phyloP scores from a whole-genome alignment of 2,329 filamentous ascomycete genomes.

The Aspergillus fructus region DNA sequence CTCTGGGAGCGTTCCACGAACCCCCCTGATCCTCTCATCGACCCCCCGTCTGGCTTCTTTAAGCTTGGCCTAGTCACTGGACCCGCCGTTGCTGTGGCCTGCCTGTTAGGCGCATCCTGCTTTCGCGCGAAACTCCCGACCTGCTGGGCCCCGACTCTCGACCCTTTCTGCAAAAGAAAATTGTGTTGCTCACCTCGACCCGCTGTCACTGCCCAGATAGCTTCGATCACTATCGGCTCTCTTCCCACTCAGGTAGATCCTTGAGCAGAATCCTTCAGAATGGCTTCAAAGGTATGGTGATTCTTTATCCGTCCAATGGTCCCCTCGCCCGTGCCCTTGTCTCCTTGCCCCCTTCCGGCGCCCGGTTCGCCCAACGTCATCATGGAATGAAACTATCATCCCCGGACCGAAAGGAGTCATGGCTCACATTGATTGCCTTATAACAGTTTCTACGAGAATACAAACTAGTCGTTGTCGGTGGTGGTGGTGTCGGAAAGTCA shows the following conservation, averaged over 20 bases:
- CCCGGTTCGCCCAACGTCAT: conserved; percentile 4
- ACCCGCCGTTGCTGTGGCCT: conserved; percentile 29
- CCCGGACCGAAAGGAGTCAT: conserved; percentile 13
- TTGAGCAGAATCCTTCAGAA: conserved; percentile 19
- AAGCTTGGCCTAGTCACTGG: conserved; percentile 30
- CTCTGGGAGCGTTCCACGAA: conserved; percentile 21
- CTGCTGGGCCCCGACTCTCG: conserved; percentile 28
- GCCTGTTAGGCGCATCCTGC: conserved; percentile 23
- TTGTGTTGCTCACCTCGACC: conserved; percentile 25
- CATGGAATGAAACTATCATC: neutral
- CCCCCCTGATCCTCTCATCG: conserved; percentile 19
- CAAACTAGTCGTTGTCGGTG: conserved; percentile 94
- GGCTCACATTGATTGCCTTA: conserved; percentile 18
- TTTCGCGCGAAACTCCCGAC: conserved; percentile 26
- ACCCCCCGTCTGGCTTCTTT: conserved; percentile 22
- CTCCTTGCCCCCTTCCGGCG: conserved; percentile 11
- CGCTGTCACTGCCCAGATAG: conserved; percentile 25
- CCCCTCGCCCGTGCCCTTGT: neutral
- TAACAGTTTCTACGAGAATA: conserved; percentile 81
- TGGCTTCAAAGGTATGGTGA: conserved; percentile 31
- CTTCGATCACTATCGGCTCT: conserved; percentile 21
- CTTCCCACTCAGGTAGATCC: conserved; percentile 11
- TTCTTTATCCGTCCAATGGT: neutral
- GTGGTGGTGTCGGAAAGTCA: conserved; percentile 98
- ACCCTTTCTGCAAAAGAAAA: conserved; percentile 27